Evolutionary conservation across 495 filamentous ascomycete genomes (phyloP), one percentile per base, ranked within the genome.

Genomic region (Staphylotrichum tortipilum): DNA sequence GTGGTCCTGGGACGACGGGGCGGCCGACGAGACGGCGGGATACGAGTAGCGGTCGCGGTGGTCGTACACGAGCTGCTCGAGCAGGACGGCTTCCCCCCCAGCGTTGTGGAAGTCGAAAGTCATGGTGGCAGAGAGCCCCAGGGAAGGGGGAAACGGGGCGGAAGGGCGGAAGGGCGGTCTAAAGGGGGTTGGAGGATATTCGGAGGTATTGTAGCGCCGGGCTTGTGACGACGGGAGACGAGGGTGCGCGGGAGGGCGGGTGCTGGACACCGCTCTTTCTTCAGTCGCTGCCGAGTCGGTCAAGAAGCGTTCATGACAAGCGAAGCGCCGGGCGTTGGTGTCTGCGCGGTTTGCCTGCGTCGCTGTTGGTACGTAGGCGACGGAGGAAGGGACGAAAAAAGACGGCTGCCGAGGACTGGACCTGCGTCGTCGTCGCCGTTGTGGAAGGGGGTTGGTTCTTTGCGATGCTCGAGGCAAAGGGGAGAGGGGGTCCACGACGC

Each of bases 41-140:
- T 73, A 77, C 47, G 69, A 59, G 52, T 67, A 72, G 54, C 74
- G 70, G 57, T 78, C 72, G 68, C 72, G 72, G 45, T 67, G 68
- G 55, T 80, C 76, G 62, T 72, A 80, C 43, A 62, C 65, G 54
- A 68, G 65, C 53, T 78, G 70, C 60, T 78, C 75, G 59, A 80
- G 57, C 58, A 78, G 65, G 53, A 68, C 74, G 53, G 66, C 65
- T 31, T 70, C 72, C 65, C 71, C 71, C 61, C 66, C 72, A 55
- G 67, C 63, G 59, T 70, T 59, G 66, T 71, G 69, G 72, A 74
- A 78, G 62, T 78, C 72, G 68, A 71, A 75, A 67, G 71, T 72
- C 77, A 80, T 80, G 59, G 50, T 75, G 59, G 62, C 62, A 44
- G 47, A 53, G 40, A n/a, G n/a, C n/a, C n/a, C 49, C 55, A 47